A percentile compares a stretch with the other conserved stretches of the same genome.
phyloP scores from a whole-genome alignment of 768 basidiomycete species.

The Boletus speciosus region DNA sequence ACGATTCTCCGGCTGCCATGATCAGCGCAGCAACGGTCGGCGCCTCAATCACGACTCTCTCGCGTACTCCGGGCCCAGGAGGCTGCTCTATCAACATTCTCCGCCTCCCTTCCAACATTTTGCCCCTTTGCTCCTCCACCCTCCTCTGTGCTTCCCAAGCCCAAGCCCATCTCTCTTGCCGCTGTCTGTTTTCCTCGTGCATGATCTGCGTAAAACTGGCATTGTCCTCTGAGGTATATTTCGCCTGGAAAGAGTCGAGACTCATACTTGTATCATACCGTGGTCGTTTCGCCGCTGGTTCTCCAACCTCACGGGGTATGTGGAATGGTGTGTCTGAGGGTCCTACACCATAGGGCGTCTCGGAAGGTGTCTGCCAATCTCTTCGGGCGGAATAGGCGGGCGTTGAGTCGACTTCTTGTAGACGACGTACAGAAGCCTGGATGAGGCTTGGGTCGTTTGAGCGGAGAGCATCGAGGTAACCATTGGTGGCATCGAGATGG shows the following conservation, averaged over 20 bases:
- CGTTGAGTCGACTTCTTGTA: constrained; percentile 60
- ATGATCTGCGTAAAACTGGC: constrained; percentile 93
- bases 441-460: constrained; percentile 77
- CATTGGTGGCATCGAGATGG: constrained; percentile 85
- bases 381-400: constrained; percentile 37
- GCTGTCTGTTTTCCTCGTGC: constrained; percentile 79
- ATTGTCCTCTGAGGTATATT: constrained; percentile 96
- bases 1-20: constrained; percentile 27
- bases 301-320: constrained; percentile 36
- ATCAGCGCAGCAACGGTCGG: constrained; percentile 57
- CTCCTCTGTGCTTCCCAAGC: constrained; percentile 89
- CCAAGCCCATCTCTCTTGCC: constrained; percentile 84
- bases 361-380: constrained; percentile 46
- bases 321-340: constrained; percentile 67
- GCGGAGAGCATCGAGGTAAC: constrained; percentile 76
- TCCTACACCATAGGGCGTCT: constrained; percentile 61
- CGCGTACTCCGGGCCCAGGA: constrained; percentile 58
- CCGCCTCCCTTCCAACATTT: constrained; percentile 66
- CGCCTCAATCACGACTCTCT: constrained; percentile 61
- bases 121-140: constrained; percentile 65
- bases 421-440: constrained; percentile 66
- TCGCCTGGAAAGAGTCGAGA: constrained; percentile 85
- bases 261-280: constrained; percentile 60
- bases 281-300: constrained; percentile 51
- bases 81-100: constrained; percentile 70